These are phyloP conservation scores for Cymbopogon flexuosus DNA, from an alignment of 202 grass and related monocot species.

Conservation along the genomic window DNA sequence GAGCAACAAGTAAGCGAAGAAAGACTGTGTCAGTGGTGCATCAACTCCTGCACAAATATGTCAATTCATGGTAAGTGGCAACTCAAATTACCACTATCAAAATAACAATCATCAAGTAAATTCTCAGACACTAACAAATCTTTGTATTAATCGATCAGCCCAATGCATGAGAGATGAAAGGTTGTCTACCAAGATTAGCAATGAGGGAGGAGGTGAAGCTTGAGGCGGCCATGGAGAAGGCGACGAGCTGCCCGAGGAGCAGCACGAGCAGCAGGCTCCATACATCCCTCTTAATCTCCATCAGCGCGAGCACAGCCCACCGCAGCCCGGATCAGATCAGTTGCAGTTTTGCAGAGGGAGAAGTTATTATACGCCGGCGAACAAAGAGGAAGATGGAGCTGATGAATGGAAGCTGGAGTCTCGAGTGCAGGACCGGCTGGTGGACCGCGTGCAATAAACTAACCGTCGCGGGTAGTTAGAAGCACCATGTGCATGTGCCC, in stretches of 20 bases:
- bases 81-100: background rate
- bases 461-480: conserved; percentile 10
- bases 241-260: conserved; percentile 69
- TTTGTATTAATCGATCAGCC: background rate
- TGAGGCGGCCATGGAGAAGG: conserved; percentile 59
- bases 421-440: background rate
- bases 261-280: conserved; percentile 50
- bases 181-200: conserved; percentile 60
- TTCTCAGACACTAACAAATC: background rate
- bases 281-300: conserved; percentile 45
- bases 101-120: background rate
- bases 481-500: conserved; percentile 6
- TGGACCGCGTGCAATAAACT: conserved; percentile 28
- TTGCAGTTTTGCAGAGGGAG: background rate
- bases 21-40: conserved; percentile 71
- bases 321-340: background rate
- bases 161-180: background rate
- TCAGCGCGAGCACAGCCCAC: background rate
- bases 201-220: conserved; percentile 73
- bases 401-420: conserved; percentile 18
- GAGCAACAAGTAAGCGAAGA: conserved; percentile 65
- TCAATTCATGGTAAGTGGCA: background rate
- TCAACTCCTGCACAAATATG: conserved; percentile 48
- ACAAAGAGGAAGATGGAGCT: background rate
- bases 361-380: background rate